Base-by-base conservation (phyloP, 306 rosid species). In the Trifolium dubium region DNA sequence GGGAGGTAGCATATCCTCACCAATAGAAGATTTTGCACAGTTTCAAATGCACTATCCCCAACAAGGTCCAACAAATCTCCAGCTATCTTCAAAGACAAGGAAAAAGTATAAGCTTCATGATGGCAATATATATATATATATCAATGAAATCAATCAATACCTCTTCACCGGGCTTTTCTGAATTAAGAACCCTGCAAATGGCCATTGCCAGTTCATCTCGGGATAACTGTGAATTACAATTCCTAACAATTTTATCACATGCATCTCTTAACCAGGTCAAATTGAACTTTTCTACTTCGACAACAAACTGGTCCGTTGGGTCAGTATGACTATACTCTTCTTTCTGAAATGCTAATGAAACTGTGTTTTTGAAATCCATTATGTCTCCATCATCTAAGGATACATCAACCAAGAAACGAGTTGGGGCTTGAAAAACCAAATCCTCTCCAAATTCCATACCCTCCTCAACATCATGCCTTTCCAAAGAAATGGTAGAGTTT, bases 101-200 rank as follows among this genome's bases (percentile, higher is more conserved):
- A 54, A 40, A 77, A 51, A 61, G 49, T 7, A n/a, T 41, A 56
- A 68, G 31, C 70, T 76, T 73, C 51, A 73, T 43, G 50, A 39
- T 71, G 54, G 67, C 59, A 29, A 82, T 80, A 41, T 41, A n/a
- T 64, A 47, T 46, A 34, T 43, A 12, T 64, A 54, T 46, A 34
- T 43, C 47, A 72, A 51, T 66, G 68, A 39, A 17, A 53, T 69
- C 63, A 72, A 73, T 37, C 35, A 70, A 72, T 90, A 93, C 97
- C 98, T 88, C 97, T 79, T 93, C 98, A 9, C 98, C 97, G 34
- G 92, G 89, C 79, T 91, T 93, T 68, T 85, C 97, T 72, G 98
- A 89, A 76, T 85, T 82, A 80, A 93, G 97, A 71, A 91, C 98
- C 88, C 88, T 86, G 80, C 98, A 93, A 77, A 93, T 89, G 64